Evolutionary conservation across 2,329 filamentous ascomycete species (phyloP).

Genomic region (Cordyceps farinosa): DNA sequence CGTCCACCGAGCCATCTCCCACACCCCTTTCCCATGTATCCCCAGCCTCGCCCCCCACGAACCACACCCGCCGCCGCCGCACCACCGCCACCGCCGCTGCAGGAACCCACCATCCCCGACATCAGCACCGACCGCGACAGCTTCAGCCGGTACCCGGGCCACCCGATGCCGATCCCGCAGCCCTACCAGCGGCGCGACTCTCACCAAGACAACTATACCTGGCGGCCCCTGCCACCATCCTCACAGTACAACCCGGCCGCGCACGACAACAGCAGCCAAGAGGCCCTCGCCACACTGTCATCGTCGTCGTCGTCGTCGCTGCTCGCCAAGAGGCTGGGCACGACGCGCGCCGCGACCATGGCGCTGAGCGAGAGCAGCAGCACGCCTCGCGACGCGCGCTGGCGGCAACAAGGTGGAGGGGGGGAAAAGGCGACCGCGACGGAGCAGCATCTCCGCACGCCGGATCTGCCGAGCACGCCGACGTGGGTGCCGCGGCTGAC

Average conservation of each 20-base stretch:
- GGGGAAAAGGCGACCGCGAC: not conserved
- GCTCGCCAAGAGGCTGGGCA: constrained; percentile 51
- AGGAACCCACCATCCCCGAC: not conserved
- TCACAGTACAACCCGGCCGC: not conserved
- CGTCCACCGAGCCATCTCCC: constrained; percentile 16
- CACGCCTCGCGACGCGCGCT: not conserved
- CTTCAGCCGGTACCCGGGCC: constrained; percentile 4
- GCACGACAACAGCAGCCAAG: constrained; percentile 22
- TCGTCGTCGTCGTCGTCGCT: constrained; percentile 34
- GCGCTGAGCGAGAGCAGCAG: constrained; percentile 26
- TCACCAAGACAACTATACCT: not conserved
- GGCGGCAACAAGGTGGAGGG: not conserved
- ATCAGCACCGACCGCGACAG: not conserved
- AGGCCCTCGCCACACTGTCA: constrained; percentile 26
- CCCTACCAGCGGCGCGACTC: not conserved
- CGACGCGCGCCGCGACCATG: constrained; percentile 46
- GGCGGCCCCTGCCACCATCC: not conserved
- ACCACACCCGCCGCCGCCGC: not conserved
- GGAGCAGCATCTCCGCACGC: constrained; percentile 7
- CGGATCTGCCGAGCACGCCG: constrained; percentile 44
- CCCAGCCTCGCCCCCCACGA: not conserved
- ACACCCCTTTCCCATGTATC: constrained; percentile 17
- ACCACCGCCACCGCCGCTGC: not conserved
- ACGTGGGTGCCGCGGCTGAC: constrained; percentile 64
- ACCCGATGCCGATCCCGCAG: constrained; percentile 15